Base-by-base conservation (phyloP, 1,284 basidiomycete genomes). In the Trametes versicolor region DNA sequence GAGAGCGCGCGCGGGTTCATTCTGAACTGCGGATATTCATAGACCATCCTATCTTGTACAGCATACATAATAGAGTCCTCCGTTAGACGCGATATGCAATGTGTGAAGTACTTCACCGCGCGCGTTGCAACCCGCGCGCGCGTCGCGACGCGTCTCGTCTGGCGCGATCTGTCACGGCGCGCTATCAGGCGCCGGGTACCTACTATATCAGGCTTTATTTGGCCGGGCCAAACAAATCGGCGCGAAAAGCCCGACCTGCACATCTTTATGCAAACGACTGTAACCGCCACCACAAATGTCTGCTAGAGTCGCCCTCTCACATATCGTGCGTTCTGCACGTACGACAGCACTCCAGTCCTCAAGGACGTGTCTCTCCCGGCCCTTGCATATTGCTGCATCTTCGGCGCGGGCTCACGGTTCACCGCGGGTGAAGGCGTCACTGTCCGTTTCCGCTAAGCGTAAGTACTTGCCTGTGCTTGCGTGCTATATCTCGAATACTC, bases 391-490 rank as follows among this genome's bases (percentile, higher is more conserved):
- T 19, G 54, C 41, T 17, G 32, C 58, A 4, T 17, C 13, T 7
- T 36, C 51, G 6, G 51, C 45, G 25, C 52, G 52, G 6, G 37
- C 23, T 25, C 34, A 34, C 27, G 29, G 29, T 5, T 3, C 32
- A 17, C 49, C 54, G 45, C 47, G 60, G 5, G 47, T 27, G 5
- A 36, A 43, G 37, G n/a, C 58, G 12, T 29, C 51, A 15, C n/a
- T 60, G 13, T 48, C 47, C 2, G 21, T 9, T 32, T 36, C 47
- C 29, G 21, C 58, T n/a, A 53, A 50, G 25, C 50, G 58, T 60
- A n/a, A 10, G 58, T 32, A 1, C 15, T 49, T 2, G 12, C 10
- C 3, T 23, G 0, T 32, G 4, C 15, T 49, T 2, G 12, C 10
- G 21, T 23, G 0, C 5, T 49, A 25, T 19, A 10, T 3, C 32